A percentile compares a stretch with the other conserved stretches of the same genome.
Conservation (phyloP, 2,329 filamentous ascomycete species). For the Pyrenophora tritici-repentis region DNA sequence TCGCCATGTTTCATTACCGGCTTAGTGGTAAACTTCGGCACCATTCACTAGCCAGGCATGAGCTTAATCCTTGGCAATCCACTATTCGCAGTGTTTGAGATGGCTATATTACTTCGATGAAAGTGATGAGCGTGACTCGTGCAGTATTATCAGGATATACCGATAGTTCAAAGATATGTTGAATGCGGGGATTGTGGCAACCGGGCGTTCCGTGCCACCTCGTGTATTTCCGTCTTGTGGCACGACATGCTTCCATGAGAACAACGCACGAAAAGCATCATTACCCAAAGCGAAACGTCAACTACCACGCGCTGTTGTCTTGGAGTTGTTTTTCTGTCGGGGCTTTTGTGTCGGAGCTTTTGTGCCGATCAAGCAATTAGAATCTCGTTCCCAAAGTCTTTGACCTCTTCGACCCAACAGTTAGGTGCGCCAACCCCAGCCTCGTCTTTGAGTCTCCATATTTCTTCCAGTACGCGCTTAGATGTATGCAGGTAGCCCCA, state of each 20-base stretch:
- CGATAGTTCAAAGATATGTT: not conserved
- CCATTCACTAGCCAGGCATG: not conserved
- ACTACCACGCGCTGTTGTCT: not conserved
- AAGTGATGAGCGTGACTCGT: not conserved
- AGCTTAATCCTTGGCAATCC: not conserved
- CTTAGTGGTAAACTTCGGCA: not conserved
- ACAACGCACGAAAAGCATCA: not conserved
- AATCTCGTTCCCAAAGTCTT: constrained; percentile 38
- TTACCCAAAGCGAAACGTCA: not conserved
- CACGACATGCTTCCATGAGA: not conserved
- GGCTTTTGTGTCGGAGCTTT: not conserved
- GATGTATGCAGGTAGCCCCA: constrained; percentile 48
- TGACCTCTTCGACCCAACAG: constrained; percentile 44
- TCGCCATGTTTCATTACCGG: not conserved
- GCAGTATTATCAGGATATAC: not conserved
- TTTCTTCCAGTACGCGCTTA: constrained; percentile 40
- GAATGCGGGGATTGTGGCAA: not conserved
- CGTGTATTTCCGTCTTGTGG: not conserved
- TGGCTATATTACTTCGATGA: too few relatives aligned
- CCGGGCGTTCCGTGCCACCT: not conserved
- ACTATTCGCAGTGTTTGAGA: not conserved
- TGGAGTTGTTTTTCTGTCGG: not conserved
- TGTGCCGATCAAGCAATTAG: constrained; percentile 36
- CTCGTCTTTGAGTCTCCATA: constrained; percentile 42
- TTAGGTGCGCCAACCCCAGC: constrained; percentile 27